Evolutionary conservation across 345 rosid species (phyloP).

Genomic region (Sapria himalayana): DNA sequence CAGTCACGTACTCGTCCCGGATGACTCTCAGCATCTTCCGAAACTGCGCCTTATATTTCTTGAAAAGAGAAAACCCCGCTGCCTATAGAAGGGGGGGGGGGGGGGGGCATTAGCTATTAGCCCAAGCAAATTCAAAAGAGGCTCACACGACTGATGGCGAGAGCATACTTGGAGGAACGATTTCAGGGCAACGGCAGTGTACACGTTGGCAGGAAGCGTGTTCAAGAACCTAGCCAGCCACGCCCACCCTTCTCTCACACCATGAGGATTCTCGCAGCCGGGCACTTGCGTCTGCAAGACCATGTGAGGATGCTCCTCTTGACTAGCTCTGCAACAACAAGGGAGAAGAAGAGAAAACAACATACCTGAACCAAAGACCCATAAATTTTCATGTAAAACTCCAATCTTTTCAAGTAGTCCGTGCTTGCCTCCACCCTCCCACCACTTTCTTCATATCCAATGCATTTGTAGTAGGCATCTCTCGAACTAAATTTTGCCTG

Average conservation of each 20-base stretch:
- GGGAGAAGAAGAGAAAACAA: neutral
- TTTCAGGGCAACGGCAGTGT: constrained; percentile 51
- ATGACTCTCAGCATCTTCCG: constrained; percentile 33
- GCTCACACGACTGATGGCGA: neutral
- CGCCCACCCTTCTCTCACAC: constrained; percentile 61
- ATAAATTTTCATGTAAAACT: constrained; percentile 58
- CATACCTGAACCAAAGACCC: constrained; percentile 87
- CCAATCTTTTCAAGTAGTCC: constrained; percentile 31
- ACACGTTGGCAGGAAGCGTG: constrained; percentile 41
- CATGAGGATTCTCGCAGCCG: constrained; percentile 39
- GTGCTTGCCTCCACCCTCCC: constrained; percentile 27
- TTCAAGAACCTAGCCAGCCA: constrained; percentile 60
- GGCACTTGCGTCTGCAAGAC: constrained; percentile 40
- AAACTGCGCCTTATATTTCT: constrained; percentile 48
- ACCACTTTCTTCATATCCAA: constrained; percentile 27
- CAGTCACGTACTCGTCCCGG: constrained; percentile 31
- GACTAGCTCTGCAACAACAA: neutral
- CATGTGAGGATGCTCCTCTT: constrained; percentile 1
- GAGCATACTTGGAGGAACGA: constrained; percentile 46
- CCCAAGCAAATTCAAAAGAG: neutral
- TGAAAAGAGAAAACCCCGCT: constrained; percentile 59
- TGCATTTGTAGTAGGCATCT: constrained; percentile 31
- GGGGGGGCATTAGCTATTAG: too few species aligned
- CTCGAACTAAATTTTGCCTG: constrained; percentile 52
- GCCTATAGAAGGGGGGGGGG: constrained; percentile 23